Base-by-base conservation (phyloP, 2,329 filamentous ascomycete species). In the Trichothecium roseum region DNA sequence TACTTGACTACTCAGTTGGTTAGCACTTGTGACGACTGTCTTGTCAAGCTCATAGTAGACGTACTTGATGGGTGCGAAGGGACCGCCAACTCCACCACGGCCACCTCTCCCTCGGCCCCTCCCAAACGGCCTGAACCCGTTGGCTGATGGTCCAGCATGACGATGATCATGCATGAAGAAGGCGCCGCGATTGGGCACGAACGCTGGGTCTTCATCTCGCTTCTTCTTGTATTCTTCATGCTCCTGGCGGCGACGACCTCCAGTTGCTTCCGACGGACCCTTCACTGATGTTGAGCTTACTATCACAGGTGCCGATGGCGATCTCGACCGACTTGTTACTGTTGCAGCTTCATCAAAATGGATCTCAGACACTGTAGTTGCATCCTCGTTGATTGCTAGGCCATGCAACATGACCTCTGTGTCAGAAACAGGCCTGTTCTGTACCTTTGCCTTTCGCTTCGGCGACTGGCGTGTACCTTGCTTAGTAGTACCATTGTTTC, bases 91-190 rank as follows among this genome's bases (percentile, higher is more conserved):
- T 49, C 59, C 74, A 60, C 76, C 75, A 40, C 76, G 65, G 38
- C 70, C 64, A 39, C 72, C 70, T 50, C 74, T 63, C 34, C 77
- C 84, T 57, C 74, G 67, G 44, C 76, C 79, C 57, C 80, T 71
- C 22, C 73, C 73, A 55, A 80, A 82, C 10, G 79, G 74, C 38
- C 83, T 71, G 58, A 89, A 86, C 36, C 82, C 82, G 58, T 88
- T 89, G 36, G 79, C 73, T 45, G 78, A 76, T 30, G 80, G 74
- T n/a, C 81, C 81, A 37, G 82, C 75, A 47, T 85, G 80, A 42
- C 86, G 76, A 51, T 91, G 85, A 55, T 96, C 91, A 58, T 96
- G 89, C 76, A 96, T 87, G 64, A 95, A 96, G 67, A 96, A 96
- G 42, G 84, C 81, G 40, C 91, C 91, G 45, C 89, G 72, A 52